phyloP scores from a whole-genome alignment of 805 yeast species.

The Saturnispora mendoncae region DNA sequence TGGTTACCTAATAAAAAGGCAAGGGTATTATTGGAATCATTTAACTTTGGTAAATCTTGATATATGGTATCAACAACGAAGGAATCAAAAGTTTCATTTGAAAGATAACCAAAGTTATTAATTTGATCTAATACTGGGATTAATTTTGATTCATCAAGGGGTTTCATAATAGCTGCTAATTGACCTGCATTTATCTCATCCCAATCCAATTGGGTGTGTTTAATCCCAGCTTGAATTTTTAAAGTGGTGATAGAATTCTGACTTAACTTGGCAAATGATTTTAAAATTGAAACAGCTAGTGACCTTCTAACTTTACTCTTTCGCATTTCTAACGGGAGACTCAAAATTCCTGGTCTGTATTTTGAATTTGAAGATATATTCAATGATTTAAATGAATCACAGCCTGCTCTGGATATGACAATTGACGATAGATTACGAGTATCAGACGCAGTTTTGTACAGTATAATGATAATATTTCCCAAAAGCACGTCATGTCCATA shows the following conservation, averaged over 20 bases:
- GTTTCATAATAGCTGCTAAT: constrained; percentile 55
- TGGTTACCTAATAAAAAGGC: constrained; percentile 79
- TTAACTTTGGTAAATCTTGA: constrained; percentile 25
- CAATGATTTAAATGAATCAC: constrained; percentile 47
- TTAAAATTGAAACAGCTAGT: constrained; percentile 63
- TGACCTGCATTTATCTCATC: constrained; percentile 86
- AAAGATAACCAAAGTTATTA: constrained; percentile 44
- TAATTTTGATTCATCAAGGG: constrained; percentile 47
- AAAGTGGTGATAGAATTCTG: constrained; percentile 18
- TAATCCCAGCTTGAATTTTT: constrained; percentile 16
- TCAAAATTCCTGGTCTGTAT: constrained; percentile 72
- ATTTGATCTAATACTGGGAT: constrained; percentile 48
- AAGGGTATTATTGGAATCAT: constrained; percentile 60
- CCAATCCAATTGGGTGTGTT: constrained; percentile 32
- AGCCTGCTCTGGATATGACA: constrained; percentile 58
- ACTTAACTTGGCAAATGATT: constrained; percentile 55
- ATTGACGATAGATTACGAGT: constrained; percentile 40
- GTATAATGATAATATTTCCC: constrained; percentile 40
- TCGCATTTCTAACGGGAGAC: constrained; percentile 41
- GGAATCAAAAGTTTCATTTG: constrained; percentile 37
- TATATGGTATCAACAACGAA: constrained; percentile 69
- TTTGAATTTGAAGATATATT: constrained; percentile 52
- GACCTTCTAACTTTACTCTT: constrained; percentile 59
- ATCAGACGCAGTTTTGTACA: constrained; percentile 40
- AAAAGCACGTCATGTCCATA: constrained; percentile 40